Base-by-base conservation (phyloP, 129 eudicot genomes). In the Artemisia argyi region DNA sequence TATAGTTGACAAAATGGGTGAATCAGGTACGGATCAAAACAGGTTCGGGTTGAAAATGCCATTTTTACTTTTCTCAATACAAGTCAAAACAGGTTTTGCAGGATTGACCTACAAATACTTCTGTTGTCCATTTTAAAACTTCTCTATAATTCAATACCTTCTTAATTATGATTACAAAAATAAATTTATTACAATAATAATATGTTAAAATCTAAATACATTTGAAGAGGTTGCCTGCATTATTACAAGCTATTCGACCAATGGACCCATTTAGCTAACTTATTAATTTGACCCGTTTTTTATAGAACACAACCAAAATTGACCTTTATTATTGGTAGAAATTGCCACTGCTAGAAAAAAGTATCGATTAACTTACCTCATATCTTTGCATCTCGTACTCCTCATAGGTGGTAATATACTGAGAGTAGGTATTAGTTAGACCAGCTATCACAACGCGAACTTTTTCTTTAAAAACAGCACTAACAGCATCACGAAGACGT, bases 401-500 rank as follows among this genome's bases (percentile, higher is more conserved):
- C 84, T 95, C 99, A 66, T 76, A 58, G 71, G 99, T 95, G 26
- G 99, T 90, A 39, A 95, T 79, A 66, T 95, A 95, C 65, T 95
- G 99, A 42, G 97, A 95, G 56, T 95, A 95, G 8, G 99, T 86
- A 75, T 95, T 95, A 66, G 99, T 90, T 74, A 95, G 76, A 66
- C 99, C 99, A 57, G 99, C 97, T 80, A 95, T 86, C 19, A 95
- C 94, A 39, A 95, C 85, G 73, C 86, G 97, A 22, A 86, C 84
- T 47, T 84, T 88, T 70, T 65, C 85, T 44, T 81, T 84, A 78
- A 85, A 94, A 69, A 81, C 96, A 10, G 83, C 75, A 78, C 74
- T 86, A 69, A 95, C 88, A 49, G 99, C 99, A 79, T 95, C 97
- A 28, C 99, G 96, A 44, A 95, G 89, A 51, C 97, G 91, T 71